Conservation (phyloP, 2,329 filamentous ascomycete genomes). For the Lasiodiplodia gonubiensis region DNA sequence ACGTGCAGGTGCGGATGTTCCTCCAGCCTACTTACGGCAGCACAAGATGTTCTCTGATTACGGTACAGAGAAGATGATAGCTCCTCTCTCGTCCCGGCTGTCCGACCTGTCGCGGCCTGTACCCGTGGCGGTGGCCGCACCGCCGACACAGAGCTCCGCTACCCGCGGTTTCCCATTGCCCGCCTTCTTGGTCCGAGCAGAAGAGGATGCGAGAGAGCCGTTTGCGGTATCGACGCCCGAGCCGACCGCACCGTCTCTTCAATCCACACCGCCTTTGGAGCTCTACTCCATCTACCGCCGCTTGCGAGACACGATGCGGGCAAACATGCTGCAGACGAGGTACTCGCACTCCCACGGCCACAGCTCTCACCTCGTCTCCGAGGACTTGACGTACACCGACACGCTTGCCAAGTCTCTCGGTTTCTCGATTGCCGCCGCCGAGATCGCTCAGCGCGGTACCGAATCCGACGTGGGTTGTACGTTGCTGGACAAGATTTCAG, state of each 20-base stretch:
- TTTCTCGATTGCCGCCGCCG: conserved; percentile 83
- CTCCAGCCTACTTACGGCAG: conserved; percentile 43
- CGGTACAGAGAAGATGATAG: conserved; percentile 56
- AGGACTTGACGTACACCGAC: conserved; percentile 61
- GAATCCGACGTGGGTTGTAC: conserved; percentile 73
- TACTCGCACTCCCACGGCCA: conserved; percentile 53
- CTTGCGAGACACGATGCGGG: conserved; percentile 60
- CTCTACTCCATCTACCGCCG: conserved; percentile 62
- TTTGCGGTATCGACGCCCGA: conserved; percentile 11
- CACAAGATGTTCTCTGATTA: conserved; percentile 60
- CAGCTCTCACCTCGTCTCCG: conserved; percentile 45
- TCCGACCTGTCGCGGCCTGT: conserved; percentile 41
- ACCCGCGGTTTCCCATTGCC: conserved; percentile 18
- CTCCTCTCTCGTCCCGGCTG: conserved; percentile 53
- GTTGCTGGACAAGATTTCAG: conserved; percentile 81
- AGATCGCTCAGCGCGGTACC: conserved; percentile 89
- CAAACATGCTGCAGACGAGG: conserved; percentile 56
- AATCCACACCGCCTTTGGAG: conserved; percentile 46
- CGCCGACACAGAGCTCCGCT: conserved; percentile 2
- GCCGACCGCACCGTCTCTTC: background rate
- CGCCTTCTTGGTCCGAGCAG: conserved; percentile 1
- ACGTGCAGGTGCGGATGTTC: conserved; percentile 34
- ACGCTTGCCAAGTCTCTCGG: conserved; percentile 72
- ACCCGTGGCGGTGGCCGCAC: conserved; percentile 6
- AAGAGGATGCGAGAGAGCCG: conserved; percentile 24